Evolutionary conservation across 352 stramenopile genomes (phyloP).

Genomic region (Globisporangium nunn): DNA sequence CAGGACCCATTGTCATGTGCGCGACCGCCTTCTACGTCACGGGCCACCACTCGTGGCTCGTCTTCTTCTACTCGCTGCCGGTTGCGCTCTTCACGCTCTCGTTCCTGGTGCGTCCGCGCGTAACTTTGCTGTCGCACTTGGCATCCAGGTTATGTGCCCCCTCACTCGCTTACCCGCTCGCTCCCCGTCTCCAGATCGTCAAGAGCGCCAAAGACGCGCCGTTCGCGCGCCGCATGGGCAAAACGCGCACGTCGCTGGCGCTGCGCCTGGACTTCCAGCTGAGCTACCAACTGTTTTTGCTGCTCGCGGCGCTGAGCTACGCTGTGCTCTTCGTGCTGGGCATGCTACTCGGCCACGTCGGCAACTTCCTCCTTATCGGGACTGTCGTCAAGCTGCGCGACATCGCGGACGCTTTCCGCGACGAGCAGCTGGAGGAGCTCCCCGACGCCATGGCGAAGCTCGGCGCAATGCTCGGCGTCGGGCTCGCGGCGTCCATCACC

Average conservation of each 20-base stretch:
- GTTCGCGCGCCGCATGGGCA: slow-evolving; percentile 52
- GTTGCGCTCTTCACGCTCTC: slow-evolving; percentile 53
- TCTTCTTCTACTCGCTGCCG: slow-evolving; percentile 47
- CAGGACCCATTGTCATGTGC: slow-evolving; percentile 51
- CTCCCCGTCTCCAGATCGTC: slow-evolving; percentile 23
- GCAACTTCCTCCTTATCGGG: slow-evolving; percentile 57
- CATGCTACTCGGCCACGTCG: slow-evolving; percentile 47
- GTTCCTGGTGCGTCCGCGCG: slow-evolving; percentile 24
- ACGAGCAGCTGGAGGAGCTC: slow-evolving; percentile 54
- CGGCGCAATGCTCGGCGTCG: slow-evolving; percentile 28
- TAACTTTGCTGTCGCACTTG: too few relatives aligned
- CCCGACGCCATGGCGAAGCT: slow-evolving; percentile 47
- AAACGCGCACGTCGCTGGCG: slow-evolving; percentile 38
- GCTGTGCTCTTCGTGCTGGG: slow-evolving; percentile 40
- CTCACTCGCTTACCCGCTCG: not conserved
- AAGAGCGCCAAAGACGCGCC: slow-evolving; percentile 70
- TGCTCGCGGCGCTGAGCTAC: slow-evolving; percentile 55
- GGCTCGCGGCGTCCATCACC: slow-evolving; percentile 50
- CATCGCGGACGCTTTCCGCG: slow-evolving; percentile 60
- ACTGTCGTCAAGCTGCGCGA: slow-evolving; percentile 55
- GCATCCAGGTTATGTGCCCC: too few relatives aligned
- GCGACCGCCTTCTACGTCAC: slow-evolving; percentile 48
- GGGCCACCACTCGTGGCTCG: slow-evolving; percentile 25
- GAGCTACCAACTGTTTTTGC: slow-evolving; percentile 56
- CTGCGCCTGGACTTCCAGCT: slow-evolving; percentile 47